Base-by-base conservation (phyloP, 2,329 filamentous ascomycete genomes). In the Xylariaceae sp. region DNA sequence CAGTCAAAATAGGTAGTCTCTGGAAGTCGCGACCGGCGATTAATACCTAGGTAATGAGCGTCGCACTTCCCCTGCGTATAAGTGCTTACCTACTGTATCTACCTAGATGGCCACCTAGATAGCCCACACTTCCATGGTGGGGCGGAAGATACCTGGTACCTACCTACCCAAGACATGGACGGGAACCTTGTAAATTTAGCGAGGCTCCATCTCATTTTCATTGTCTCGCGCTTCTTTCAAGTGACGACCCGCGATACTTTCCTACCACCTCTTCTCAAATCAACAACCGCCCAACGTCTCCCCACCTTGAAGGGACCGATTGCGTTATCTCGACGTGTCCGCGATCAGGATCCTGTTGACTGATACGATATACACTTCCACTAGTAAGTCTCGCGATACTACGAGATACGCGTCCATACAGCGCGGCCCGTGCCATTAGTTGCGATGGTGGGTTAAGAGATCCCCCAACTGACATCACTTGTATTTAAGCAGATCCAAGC, bases 401-500 rank as follows among this genome's bases (percentile, higher is more conserved):
- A 12, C 47, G 51, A 34, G 39, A 47, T 32, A 57, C 54, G 51
- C 56, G 56, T 50, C 53, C 32, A 53, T 53, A 49, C 49, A 47
- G 52, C 51, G 27, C 56, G 51, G 51, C 47, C 51, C 27, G 46
- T 42, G 44, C 19, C 12, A 44, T 46, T 47, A 32, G 26, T 32
- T 35, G 39, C 29, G 37, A 44, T 40, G 26, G 50, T 53, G 51
- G 49, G 31, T 43, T 52, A 29, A 44, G 43, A 47, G 55, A 55
- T 41, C n/a, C 50, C 48, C 57, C 53, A 58, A 61, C 57, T 61
- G 57, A 61, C 59, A 60, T 61, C 59, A 60, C 57, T 46, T 19
- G 19, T 19, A 12, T 27, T 6, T 27, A 46, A 52, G 48, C 57
- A 61, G 57, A 39, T 41, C 54, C 47, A 42, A 29, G 26, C 19